Conservation (phyloP, 2,329 filamentous ascomycete species). For the Fusarium papillatum region DNA sequence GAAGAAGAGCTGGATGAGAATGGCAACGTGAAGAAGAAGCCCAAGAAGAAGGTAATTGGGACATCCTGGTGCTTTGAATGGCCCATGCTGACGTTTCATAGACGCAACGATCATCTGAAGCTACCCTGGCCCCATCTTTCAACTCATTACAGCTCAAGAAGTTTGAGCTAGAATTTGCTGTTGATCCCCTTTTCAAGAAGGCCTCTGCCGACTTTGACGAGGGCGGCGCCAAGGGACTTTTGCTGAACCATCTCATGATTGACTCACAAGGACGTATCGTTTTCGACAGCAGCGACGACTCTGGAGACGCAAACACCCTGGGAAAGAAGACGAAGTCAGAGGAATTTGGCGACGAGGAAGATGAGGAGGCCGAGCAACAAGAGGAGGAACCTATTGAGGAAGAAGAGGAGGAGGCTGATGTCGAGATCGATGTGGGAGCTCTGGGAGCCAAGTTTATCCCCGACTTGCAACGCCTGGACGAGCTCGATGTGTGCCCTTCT, state of each 20-base stretch:
- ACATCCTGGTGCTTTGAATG: background rate
- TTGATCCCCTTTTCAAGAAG: conserved; percentile 99
- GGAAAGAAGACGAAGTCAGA: conserved; percentile 52
- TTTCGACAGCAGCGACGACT: conserved; percentile 97
- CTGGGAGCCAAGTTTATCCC: conserved; percentile 90
- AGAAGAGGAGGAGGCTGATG: conserved; percentile 57
- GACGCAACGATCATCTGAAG: conserved; percentile 86
- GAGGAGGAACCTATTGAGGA: conserved; percentile 51
- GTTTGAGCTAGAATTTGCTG: conserved; percentile 95
- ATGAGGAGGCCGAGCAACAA: conserved; percentile 49
- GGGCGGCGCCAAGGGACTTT: conserved; percentile 93
- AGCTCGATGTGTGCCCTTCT: conserved; percentile 94
- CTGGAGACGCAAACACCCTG: conserved; percentile 61
- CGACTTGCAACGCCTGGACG: conserved; percentile 80
- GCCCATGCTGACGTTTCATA: conserved; percentile 43
- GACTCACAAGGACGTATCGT: conserved; percentile 93
- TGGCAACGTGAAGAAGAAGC: conserved; percentile 70
- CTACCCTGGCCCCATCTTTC: conserved; percentile 93
- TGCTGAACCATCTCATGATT: conserved; percentile 97
- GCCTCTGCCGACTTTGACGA: conserved; percentile 98
- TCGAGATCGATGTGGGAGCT: conserved; percentile 83
- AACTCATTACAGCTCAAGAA: conserved; percentile 93
- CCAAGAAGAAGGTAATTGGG: conserved; percentile 78
- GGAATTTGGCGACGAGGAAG: conserved; percentile 55
- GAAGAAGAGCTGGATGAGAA: conserved; percentile 75